A percentile compares a stretch with the other conserved stretches of the same genome.
phyloP scores from a whole-genome alignment of 176 grass and related monocot species.

The Melocanna baccifera region DNA sequence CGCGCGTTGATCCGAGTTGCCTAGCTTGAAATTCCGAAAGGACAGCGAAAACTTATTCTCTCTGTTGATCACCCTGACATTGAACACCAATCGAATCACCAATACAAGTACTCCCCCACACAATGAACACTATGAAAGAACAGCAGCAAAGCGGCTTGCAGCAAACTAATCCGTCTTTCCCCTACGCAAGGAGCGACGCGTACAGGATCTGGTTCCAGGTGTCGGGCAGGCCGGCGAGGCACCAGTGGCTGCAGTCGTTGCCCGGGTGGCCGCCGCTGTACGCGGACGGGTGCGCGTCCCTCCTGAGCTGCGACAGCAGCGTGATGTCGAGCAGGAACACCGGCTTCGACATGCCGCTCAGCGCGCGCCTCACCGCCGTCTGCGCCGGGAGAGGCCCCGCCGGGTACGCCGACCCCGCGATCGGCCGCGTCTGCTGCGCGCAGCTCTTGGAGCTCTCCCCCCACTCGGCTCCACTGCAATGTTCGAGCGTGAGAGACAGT shows the following conservation, averaged over 20 bases:
- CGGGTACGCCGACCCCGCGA: slow-evolving; percentile 61
- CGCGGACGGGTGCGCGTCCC: slow-evolving; percentile 69
- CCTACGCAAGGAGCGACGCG: slow-evolving; percentile 43
- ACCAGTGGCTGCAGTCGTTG: slow-evolving; percentile 99
- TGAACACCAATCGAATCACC: slow-evolving; percentile 3
- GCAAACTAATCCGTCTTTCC: neutral
- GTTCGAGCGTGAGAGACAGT: neutral
- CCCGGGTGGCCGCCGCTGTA: slow-evolving; percentile 83
- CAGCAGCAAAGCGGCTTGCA: neutral
- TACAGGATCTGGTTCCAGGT: slow-evolving; percentile 96
- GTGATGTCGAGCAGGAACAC: slow-evolving; percentile 90
- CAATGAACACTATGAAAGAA: neutral
- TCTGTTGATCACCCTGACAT: neutral
- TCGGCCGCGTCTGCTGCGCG: slow-evolving; percentile 52
- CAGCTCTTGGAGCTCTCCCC: slow-evolving; percentile 53
- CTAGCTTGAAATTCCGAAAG: neutral
- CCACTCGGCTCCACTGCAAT: slow-evolving; percentile 68
- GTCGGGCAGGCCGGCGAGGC: slow-evolving; percentile 86
- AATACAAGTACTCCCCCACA: slow-evolving; percentile 1
- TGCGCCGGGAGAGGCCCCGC: slow-evolving; percentile 53
- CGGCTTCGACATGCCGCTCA: slow-evolving; percentile 63
- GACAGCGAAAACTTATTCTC: neutral
- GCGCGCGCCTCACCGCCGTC: slow-evolving; percentile 46
- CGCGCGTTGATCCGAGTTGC: neutral
- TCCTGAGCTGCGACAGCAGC: slow-evolving; percentile 86